Evolutionary conservation across 208 protist genomes (phyloP).

Genomic region (Trypanosoma cruzi): DNA sequence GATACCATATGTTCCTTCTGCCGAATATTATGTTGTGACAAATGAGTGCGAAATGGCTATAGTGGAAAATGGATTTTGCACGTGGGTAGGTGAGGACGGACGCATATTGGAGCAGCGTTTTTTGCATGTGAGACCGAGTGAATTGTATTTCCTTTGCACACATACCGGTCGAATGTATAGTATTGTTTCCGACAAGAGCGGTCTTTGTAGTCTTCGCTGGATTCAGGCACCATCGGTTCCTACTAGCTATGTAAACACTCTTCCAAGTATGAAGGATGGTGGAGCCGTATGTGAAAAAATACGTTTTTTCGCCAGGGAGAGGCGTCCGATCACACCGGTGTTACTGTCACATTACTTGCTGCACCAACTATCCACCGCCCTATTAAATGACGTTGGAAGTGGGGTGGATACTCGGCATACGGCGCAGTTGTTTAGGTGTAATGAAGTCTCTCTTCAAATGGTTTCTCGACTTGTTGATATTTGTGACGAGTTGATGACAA

Average conservation of each 20-base stretch:
- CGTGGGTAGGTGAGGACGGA: slow-evolving; percentile 73
- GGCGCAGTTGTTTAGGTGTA: slow-evolving; percentile 25
- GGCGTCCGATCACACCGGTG: slow-evolving; percentile 8
- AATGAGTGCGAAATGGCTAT: slow-evolving; percentile 77
- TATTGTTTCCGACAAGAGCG: slow-evolving; percentile 23
- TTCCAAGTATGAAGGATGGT: slow-evolving; percentile 24
- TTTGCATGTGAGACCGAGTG: slow-evolving; percentile 37
- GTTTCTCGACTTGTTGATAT: slow-evolving; percentile 36
- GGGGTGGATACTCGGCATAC: slow-evolving; percentile 4
- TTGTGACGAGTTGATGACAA: slow-evolving; percentile 14
- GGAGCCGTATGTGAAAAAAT: slow-evolving; percentile 12
- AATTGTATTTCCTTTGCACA: slow-evolving; percentile 52
- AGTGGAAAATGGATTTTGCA: slow-evolving; percentile 67
- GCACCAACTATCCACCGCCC: slow-evolving; percentile 30
- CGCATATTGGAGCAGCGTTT: slow-evolving; percentile 71
- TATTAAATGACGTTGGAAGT: slow-evolving; percentile 14
- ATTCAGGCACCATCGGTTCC: slow-evolving; percentile 23
- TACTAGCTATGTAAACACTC: slow-evolving; percentile 15
- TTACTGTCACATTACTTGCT: slow-evolving; percentile 30
- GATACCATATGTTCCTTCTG: slow-evolving; percentile 35
- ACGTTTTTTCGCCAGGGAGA: slow-evolving; percentile 2
- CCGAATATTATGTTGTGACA: slow-evolving; percentile 64
- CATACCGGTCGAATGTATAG: slow-evolving; percentile 35
- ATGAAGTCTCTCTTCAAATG: slow-evolving; percentile 23
- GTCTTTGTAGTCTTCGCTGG: slow-evolving; percentile 26